Conservation (phyloP, 176 grass and related monocot genomes). For the Lolium rigidum region DNA sequence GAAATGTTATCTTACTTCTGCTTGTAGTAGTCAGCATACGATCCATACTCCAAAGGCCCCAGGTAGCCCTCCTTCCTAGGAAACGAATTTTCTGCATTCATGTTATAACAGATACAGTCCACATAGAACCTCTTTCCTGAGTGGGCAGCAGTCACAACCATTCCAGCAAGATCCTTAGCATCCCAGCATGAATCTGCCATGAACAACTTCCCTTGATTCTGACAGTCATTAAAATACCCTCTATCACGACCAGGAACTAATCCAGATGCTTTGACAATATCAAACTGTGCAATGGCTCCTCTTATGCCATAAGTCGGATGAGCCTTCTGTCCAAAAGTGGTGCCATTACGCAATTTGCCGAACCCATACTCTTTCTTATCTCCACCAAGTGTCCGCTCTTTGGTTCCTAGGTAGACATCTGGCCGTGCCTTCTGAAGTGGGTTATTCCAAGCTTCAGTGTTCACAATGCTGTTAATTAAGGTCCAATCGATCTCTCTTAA, state of each 20-base stretch:
- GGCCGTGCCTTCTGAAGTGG: slow-evolving; percentile 95
- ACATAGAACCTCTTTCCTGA: slow-evolving; percentile 99
- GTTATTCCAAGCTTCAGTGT: slow-evolving; percentile 91
- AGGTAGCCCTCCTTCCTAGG: slow-evolving; percentile 97
- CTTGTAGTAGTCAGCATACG: slow-evolving; percentile 98
- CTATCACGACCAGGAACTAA: slow-evolving; percentile 76
- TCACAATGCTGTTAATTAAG: slow-evolving; percentile 81
- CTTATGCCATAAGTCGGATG: slow-evolving; percentile 98
- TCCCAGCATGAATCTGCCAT: slow-evolving; percentile 93
- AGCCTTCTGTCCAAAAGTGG: slow-evolving; percentile 82
- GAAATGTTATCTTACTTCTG: slow-evolving; percentile 76
- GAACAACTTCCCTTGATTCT: slow-evolving; percentile 67
- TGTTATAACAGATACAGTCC: slow-evolving; percentile 80
- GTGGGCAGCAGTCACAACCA: slow-evolving; percentile 94
- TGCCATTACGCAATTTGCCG: slow-evolving; percentile 81
- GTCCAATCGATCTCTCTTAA: slow-evolving; percentile 89
- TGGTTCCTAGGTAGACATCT: slow-evolving; percentile 96
- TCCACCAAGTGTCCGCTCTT: slow-evolving; percentile 93
- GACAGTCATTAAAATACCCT: slow-evolving; percentile 48
- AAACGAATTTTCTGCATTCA: slow-evolving; percentile 98
- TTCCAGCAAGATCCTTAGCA: slow-evolving; percentile 81
- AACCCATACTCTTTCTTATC: slow-evolving; percentile 99
- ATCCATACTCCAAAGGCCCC: slow-evolving; percentile 91
- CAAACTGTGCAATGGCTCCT: slow-evolving; percentile 93
- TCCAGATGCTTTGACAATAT: slow-evolving; percentile 98